These are phyloP conservation scores for bread wheat (Triticum aestivum) DNA, from an alignment of 176 grass and related monocot species.

Conservation along the genomic window IWGSC_CS_RefSeq_v2.1 NC_057802.1:111014582-111015081, in stretches of 20 bases:
- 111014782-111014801: slow-evolving; percentile 10
- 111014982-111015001: neutral
- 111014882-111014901: neutral
- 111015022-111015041: neutral
- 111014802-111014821: slow-evolving; percentile 19
- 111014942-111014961: neutral
- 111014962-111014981: neutral
- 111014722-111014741: neutral
- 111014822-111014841: neutral
- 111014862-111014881: neutral
- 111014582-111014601: neutral
- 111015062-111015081: neutral
- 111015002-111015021: neutral
- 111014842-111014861: neutral
- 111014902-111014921: neutral
- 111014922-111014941: neutral
- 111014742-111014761: neutral
- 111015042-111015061: neutral
- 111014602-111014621: too few relatives aligned
- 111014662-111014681: neutral
- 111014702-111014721: neutral
- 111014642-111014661: neutral
- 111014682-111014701: neutral
- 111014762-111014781: slow-evolving; percentile 6
- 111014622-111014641: neutral